These are phyloP conservation scores for Mucor irregularis DNA, from an alignment of 371 early-diverging fungal genomes.

Conservation along the genomic window DNA sequence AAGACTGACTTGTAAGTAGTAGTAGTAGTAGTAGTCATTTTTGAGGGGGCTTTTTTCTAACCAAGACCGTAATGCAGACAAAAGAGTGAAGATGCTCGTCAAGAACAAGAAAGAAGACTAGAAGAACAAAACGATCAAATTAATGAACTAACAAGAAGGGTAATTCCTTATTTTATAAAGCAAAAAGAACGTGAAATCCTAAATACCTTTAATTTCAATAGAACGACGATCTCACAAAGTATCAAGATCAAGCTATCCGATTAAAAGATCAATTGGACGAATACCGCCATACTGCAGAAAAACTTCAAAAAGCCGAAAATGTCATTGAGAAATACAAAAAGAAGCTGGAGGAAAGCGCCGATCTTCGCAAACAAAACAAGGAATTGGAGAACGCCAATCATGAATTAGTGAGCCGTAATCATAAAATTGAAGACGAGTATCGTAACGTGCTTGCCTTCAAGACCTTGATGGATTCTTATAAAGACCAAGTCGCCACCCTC, in stretches of 20 bases:
- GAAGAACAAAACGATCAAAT: slow-evolving; percentile 62
- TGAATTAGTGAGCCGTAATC: slow-evolving; percentile 63
- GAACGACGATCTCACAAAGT: slow-evolving; percentile 56
- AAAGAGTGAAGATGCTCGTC: slow-evolving; percentile 74
- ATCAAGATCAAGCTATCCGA: slow-evolving; percentile 67
- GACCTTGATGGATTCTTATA: slow-evolving; percentile 83
- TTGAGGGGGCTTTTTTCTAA: no score
- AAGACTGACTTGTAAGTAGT: slow-evolving; percentile 79
- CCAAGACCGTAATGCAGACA: slow-evolving; percentile 41
- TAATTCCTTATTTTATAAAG: slow-evolving; percentile 15
- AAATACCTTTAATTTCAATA: slow-evolving; percentile 12
- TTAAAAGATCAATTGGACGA: slow-evolving; percentile 91
- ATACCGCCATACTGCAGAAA: slow-evolving; percentile 84
- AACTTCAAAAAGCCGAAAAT: slow-evolving; percentile 88
- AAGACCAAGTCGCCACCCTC: slow-evolving; percentile 74
- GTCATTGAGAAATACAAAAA: slow-evolving; percentile 94
- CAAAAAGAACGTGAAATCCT: no score
- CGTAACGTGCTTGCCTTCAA: slow-evolving; percentile 77
- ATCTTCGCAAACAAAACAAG: slow-evolving; percentile 77
- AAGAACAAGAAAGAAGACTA: slow-evolving; percentile 70
- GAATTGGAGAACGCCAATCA: slow-evolving; percentile 82
- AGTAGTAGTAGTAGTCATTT: no score
- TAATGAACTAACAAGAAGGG: slow-evolving; percentile 67
- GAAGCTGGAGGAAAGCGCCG: slow-evolving; percentile 85
- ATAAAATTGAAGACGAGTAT: slow-evolving; percentile 84